Conservation (phyloP, 108 stramenopile species). For the Skeletonema tropicum region DNA sequence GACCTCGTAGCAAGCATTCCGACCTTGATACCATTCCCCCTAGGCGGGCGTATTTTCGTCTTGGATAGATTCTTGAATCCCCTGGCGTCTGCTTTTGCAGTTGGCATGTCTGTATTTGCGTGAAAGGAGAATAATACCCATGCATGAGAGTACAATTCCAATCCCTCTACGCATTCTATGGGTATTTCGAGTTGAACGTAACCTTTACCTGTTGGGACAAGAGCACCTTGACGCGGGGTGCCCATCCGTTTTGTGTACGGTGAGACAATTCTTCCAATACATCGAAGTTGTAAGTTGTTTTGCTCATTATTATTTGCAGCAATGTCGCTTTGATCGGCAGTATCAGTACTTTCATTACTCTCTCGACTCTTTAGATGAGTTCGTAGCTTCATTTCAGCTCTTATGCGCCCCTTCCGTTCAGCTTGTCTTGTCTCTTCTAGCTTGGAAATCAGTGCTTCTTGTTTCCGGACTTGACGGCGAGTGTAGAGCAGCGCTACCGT, state of each 20-base stretch:
- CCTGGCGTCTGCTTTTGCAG: constrained; percentile 5
- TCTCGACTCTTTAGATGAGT: constrained; percentile 47
- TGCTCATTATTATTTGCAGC: background rate
- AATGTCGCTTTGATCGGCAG: background rate
- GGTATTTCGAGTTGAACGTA: constrained; percentile 67
- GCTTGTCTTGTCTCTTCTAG: constrained; percentile 60
- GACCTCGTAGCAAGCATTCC: constrained; percentile 93
- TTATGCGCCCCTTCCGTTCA: constrained; percentile 82
- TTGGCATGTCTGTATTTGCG: constrained; percentile 87
- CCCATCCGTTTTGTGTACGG: constrained; percentile 89
- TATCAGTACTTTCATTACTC: background rate
- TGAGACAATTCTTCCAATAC: constrained; percentile 74
- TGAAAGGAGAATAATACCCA: constrained; percentile 97
- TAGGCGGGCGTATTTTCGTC: constrained; percentile 80
- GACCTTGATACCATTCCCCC: constrained; percentile 80
- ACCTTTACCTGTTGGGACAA: constrained; percentile 72
- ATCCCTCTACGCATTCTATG: constrained; percentile 67
- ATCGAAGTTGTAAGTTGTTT: constrained; percentile 38
- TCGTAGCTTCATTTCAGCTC: constrained; percentile 82
- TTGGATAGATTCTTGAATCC: constrained; percentile 47
- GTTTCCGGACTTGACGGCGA: constrained; percentile 3
- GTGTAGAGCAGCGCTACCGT: constrained; percentile 18
- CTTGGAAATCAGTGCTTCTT: constrained; percentile 28
- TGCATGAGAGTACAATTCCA: constrained; percentile 84
- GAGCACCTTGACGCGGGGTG: constrained; percentile 80